Conservation (phyloP, 129 eudicot species). For the Centella asiatica region DNA sequence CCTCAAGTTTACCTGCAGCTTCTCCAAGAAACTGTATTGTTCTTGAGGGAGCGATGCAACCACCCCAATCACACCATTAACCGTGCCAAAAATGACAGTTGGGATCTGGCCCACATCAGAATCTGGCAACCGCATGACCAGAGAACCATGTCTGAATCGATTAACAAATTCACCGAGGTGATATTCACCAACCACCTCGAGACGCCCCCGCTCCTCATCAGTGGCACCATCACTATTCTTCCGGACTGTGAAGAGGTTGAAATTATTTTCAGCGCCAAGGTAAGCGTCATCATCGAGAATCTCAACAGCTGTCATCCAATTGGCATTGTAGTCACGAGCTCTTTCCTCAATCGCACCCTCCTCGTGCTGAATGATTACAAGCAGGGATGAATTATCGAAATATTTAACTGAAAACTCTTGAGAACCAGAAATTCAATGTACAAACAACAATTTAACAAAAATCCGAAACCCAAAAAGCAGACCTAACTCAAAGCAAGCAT, state of each 20-base stretch:
- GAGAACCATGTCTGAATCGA: conserved; percentile 88
- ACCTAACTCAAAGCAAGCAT: neutral
- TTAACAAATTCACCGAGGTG: conserved; percentile 93
- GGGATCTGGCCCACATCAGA: conserved; percentile 91
- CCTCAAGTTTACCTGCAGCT: conserved; percentile 77
- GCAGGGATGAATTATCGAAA: too few relatives aligned
- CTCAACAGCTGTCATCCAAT: conserved; percentile 99
- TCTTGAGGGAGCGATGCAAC: conserved; percentile 87
- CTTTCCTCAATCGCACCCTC: conserved; percentile 99
- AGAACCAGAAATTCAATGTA: too few relatives aligned
- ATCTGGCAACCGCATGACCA: conserved; percentile 88
- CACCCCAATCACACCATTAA: conserved; percentile 93
- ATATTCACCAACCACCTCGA: conserved; percentile 91
- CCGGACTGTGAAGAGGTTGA: conserved; percentile 83
- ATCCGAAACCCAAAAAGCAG: neutral
- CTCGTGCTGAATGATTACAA: conserved; percentile 76
- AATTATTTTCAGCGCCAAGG: conserved; percentile 90
- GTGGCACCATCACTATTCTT: conserved; percentile 97
- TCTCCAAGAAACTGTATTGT: conserved; percentile 70
- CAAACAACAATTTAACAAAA: too few relatives aligned
- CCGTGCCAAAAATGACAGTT: conserved; percentile 76
- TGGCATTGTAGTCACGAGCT: conserved; percentile 95
- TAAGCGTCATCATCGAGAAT: conserved; percentile 81
- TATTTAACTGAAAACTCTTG: too few relatives aligned
- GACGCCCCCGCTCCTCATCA: conserved; percentile 93